Conservation (phyloP, 805 yeast species). For the Ogataea populi-albae region DNA sequence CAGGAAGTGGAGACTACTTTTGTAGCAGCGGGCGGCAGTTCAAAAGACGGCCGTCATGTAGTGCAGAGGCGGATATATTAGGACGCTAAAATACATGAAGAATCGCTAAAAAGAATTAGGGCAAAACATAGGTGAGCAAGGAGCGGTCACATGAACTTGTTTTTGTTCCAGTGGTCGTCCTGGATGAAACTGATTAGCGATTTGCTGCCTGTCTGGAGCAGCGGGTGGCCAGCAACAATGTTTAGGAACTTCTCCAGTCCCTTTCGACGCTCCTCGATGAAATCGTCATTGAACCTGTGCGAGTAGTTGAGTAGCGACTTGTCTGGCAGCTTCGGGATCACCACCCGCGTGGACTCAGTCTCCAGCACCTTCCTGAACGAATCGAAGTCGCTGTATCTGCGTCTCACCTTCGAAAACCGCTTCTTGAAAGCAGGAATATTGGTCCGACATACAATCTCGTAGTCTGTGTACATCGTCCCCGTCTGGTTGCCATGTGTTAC, state of each 20-base stretch:
- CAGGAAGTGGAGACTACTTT: neutral
- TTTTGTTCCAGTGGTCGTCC: slow-evolving; percentile 73
- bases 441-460: slow-evolving; percentile 84
- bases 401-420: slow-evolving; percentile 62
- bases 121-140: neutral
- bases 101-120: neutral
- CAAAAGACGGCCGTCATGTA: too few relatives aligned
- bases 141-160: slow-evolving; percentile 14
- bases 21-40: slow-evolving; percentile 3
- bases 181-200: slow-evolving; percentile 81
- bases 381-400: slow-evolving; percentile 90
- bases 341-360: slow-evolving; percentile 72
- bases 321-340: slow-evolving; percentile 89
- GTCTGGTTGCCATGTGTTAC: slow-evolving; percentile 65
- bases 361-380: slow-evolving; percentile 70
- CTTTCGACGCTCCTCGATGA: slow-evolving; percentile 76
- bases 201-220: slow-evolving; percentile 82
- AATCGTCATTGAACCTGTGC: slow-evolving; percentile 75
- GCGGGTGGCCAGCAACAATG: slow-evolving; percentile 88
- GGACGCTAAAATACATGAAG: too few relatives aligned
- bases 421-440: slow-evolving; percentile 84
- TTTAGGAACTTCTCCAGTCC: slow-evolving; percentile 79
- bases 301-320: slow-evolving; percentile 55
- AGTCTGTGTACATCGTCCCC: slow-evolving; percentile 74
- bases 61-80: too few relatives aligned